Base-by-base conservation (phyloP, 345 rosid genomes). In the Salix exigua region DNA sequence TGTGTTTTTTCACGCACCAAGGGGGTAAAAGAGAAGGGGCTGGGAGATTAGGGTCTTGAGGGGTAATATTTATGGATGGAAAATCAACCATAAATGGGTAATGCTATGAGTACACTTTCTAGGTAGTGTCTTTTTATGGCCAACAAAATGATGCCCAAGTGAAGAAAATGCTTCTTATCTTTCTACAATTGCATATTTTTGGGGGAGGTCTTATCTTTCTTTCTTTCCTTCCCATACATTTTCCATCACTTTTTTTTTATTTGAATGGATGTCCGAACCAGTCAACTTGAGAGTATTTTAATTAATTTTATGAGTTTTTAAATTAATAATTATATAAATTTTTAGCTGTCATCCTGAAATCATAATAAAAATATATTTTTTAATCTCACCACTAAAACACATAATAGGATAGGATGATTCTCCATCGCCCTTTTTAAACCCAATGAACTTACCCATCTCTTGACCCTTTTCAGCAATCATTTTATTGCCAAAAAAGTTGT, bases 121-220 rank as follows among this genome's bases (percentile, higher is more conserved):
- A 69, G 78, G 77, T 48, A 48, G 78, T 80, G 86, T 73, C 67
- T 70, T 81, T 68, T 79, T 85, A 85, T 92, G 98, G 98, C 97
- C 86, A 94, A 90, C 96, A 91, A 83, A 78, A 94, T 94, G 82
- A 94, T 94, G 75, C 77, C 77, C 71, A 70, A 58, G 79, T 66
- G 84, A 87, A 84, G 86, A 81, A 86, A 85, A 68, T 88, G 83
- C 83, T 84, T 85, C 91, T 85, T 84, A 84, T 87, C 86, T 88
- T 83, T 75, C 77, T 76, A 77, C 82, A 69, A 75, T 77, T 23
- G 35, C 60, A 65, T 77, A n/a, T 48, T 28, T 64, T 28, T 3
- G 8, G 25, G 23, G 26, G 25, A 10, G 13, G 14, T n/a, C 74
- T 78, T 68, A 0, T 17, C 25, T 26, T 65, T 68, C 25, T 26